Base-by-base conservation (phyloP, 257 asterid species). In the Oldenlandia corymbosa region DNA sequence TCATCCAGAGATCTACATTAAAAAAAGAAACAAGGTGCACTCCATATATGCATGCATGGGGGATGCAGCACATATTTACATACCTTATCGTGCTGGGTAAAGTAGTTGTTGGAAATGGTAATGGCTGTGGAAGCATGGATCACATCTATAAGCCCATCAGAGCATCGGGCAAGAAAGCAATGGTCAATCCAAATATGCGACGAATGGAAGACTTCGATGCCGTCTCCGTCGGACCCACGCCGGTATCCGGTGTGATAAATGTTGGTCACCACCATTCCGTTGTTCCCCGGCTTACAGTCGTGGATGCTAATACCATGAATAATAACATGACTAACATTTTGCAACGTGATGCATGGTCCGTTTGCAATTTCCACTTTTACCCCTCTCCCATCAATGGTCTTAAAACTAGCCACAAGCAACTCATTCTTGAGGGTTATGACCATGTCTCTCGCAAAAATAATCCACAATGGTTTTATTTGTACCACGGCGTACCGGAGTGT, bases 351-450 rank as follows among this genome's bases (percentile, higher is more conserved):
- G 79, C 98, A 91, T 10, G 95, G 92, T 20, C 98, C 98, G 41
- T 84, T 59, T 10, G 90, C 95, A 36, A 91, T 86, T 28, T 91
- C 96, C 71, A 88, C 96, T 67, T 70, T 80, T 0, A 45, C 92
- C 56, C 98, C 98, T 73, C 98, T 78, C 64, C 98, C 98, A 60
- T 91, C 98, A 7, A 91, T 86, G 0, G 98, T 91, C 81, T 86
- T 91, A 69, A 71, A 88, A 65, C 98, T 91, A 39, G 78, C 84
- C 0, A 88, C 65, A 73, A 85, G 78, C 8, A 90, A 84, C 72
- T 87, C 95, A 31, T 85, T 83, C 54, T 77, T 47, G 9, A 90
- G 81, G 3, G 51, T 81, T 7, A 90, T 85, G 3, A 82, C 86
- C 97, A 85, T 90, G 48, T 74, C 79, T 32, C 42, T 76, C 0